These are phyloP conservation scores for Protomyces pachydermus DNA, from an alignment of 1,139 yeast genomes.

Conservation along the genomic window DNA sequence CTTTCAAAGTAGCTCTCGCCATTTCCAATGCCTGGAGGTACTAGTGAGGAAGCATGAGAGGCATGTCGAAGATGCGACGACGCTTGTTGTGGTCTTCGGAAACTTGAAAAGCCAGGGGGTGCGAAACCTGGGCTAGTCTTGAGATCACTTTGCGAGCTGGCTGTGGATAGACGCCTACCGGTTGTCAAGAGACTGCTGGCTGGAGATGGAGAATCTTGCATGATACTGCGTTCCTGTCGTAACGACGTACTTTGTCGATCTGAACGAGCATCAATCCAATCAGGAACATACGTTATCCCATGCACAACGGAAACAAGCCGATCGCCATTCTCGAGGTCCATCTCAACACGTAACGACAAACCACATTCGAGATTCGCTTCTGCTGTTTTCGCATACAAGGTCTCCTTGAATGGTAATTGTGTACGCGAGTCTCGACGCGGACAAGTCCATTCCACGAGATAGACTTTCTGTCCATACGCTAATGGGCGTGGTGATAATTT, in stretches of 20 bases:
- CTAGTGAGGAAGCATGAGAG: neutral
- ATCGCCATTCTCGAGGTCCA: conserved; percentile 1
- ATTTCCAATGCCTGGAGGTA: neutral
- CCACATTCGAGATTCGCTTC: conserved; percentile 17
- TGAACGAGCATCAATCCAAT: conserved; percentile 16
- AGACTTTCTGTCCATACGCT: conserved; percentile 7
- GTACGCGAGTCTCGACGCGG: conserved; percentile 2
- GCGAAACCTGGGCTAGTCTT: neutral
- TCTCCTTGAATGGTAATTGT: conserved; percentile 10
- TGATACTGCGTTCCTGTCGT: conserved; percentile 5
- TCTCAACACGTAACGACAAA: conserved; percentile 15
- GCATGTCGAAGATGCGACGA: neutral
- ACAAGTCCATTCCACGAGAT: conserved; percentile 19
- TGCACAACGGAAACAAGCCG: conserved; percentile 14
- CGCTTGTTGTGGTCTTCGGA: neutral
- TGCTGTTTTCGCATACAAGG: conserved; percentile 6
- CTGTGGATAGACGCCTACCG: neutral
- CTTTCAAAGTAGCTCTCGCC: neutral
- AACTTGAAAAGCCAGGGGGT: neutral
- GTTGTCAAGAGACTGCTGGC: neutral
- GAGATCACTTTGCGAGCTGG: neutral
- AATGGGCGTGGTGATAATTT: conserved; percentile 8
- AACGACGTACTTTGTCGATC: neutral
- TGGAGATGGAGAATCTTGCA: neutral
- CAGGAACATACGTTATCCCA: conserved; percentile 5